phyloP scores from a whole-genome alignment of 345 rosid species.

The Lumnitzera littorea region DNA sequence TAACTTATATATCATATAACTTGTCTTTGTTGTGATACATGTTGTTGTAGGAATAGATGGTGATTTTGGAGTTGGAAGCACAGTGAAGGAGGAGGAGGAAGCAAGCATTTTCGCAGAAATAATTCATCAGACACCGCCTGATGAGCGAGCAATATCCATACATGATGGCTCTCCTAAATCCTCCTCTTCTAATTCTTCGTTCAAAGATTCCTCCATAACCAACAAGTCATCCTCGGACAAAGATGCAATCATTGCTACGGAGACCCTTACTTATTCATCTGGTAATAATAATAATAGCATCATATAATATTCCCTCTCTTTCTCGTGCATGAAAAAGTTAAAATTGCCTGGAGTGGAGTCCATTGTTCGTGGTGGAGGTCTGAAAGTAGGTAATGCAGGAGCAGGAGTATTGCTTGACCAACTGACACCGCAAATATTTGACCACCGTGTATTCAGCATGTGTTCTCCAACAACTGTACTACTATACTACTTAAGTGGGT shows the following conservation, averaged over 20 bases:
- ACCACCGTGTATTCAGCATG: no score
- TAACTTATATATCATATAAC: no score
- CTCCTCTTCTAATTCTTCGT: slow-evolving; percentile 28
- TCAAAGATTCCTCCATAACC: slow-evolving; percentile 21
- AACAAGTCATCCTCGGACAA: slow-evolving; percentile 18
- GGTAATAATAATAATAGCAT: slow-evolving; percentile 11
- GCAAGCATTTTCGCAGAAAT: slow-evolving; percentile 29
- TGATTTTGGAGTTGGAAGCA: slow-evolving; percentile 15
- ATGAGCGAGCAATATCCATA: slow-evolving; percentile 17
- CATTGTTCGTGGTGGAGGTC: no score
- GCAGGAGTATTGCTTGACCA: no score
- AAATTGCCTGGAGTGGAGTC: no score
- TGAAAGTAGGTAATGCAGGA: no score
- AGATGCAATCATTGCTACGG: slow-evolving; percentile 9
- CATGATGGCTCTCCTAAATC: slow-evolving; percentile 16
- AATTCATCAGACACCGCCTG: slow-evolving; percentile 25
- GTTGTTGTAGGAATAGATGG: not conserved
- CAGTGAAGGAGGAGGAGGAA: slow-evolving; percentile 40
- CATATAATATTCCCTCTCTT: no score
- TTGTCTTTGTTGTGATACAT: no score
- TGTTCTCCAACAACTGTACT: no score
- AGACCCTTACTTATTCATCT: slow-evolving; percentile 9
- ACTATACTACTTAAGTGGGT: no score
- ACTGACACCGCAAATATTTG: no score
- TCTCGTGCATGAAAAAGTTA: no score